These are phyloP conservation scores for Penstemon eatonii DNA, from an alignment of 257 asterid genomes.

Conservation along the genomic window DNA sequence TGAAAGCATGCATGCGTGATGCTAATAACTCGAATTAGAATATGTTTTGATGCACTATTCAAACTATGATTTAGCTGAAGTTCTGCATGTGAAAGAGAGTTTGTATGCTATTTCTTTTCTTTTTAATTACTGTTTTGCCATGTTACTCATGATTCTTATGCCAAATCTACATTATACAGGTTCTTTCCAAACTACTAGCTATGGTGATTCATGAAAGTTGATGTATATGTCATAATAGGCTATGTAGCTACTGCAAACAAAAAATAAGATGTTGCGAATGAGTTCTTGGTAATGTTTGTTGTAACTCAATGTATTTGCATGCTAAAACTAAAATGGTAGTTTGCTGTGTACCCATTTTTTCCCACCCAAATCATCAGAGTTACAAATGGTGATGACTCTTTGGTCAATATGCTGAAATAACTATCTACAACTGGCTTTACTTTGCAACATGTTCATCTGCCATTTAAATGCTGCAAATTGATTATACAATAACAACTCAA, in stretches of 20 bases:
- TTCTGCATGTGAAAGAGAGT: constrained; percentile 5
- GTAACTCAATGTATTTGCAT: too few species aligned
- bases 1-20: background rate
- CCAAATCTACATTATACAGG: too few species aligned
- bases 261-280: too few species aligned
- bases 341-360: background rate
- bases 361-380: background rate
- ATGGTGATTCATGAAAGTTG: too few species aligned
- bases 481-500: constrained; percentile 1
- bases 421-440: background rate
- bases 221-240: too few species aligned
- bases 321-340: background rate
- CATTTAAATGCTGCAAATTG: background rate
- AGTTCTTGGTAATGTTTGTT: too few species aligned
- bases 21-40: constrained; percentile 6
- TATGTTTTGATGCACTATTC: background rate
- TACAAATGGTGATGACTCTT: background rate
- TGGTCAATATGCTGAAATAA: constrained; percentile 5
- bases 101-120: too few species aligned
- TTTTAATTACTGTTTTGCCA: too few species aligned
- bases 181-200: too few species aligned
- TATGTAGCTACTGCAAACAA: too few species aligned
- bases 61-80: background rate
- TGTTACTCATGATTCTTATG: too few species aligned
- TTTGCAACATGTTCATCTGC: background rate